Base-by-base conservation (phyloP, 345 rosid species). In the Pistacia vera region DNA sequence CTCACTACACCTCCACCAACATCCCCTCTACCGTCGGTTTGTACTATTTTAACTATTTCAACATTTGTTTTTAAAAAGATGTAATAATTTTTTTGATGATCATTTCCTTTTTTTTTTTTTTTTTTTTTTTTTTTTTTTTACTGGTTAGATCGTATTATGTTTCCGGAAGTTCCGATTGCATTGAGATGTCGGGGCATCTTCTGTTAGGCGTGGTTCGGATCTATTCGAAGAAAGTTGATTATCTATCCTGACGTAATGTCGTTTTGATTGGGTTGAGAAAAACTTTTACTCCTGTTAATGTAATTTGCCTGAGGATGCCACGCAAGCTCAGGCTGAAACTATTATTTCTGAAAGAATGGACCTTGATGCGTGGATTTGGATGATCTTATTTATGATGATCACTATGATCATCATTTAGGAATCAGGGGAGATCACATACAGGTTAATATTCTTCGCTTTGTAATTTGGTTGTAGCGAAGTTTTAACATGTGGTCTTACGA, bases 181-280 rank as follows among this genome's bases (percentile, higher is more conserved):
- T 78, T 96, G 77, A 89, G 99, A 77, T 91, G 89, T 91, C 97
- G 1, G 85, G 97, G 44, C 93, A 94, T 59, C 97, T 96, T 72
- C 85, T 96, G 63, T 65, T 94, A n/a, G 99, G 99, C 0, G 89
- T 96, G 79, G 97, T 91, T 79, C 86, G 97, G 60, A 94, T 96
- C 75, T 96, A 92, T 75, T 87, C 97, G 1, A 93, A 90, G 88
- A 88, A 96, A 82, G 95, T 94, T 16, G 97, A 96, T 52, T 96
- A 91, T 73, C 90, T 80, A 71, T 75, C 88, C 86, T 49, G 99
- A 96, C 71, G 92, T 22, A 85, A 81, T 65, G 77, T 79, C 48
- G 67, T 81, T 18, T 79, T 83, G 54, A 63, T 80, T 75, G 85
- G 88, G 59, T 80, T 96, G 11, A 83, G 71, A n/a, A 93, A 90